Evolutionary conservation across 495 filamentous ascomycete genomes (phyloP).

Genomic region (Tricharina praecox): DNA sequence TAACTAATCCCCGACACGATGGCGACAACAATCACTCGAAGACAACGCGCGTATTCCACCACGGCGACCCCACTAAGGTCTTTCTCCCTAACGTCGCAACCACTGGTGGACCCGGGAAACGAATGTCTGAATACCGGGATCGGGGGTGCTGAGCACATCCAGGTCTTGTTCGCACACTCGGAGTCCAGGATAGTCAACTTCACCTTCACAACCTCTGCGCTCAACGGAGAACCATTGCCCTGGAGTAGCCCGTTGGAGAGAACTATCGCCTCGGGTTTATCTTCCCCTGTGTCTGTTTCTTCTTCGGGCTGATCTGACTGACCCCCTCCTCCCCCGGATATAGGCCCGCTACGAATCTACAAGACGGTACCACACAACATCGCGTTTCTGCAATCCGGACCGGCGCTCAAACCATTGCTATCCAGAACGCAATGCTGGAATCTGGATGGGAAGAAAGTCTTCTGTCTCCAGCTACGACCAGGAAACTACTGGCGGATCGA

Average conservation of each 20-base stretch:
- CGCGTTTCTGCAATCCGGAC: slow-evolving; percentile 24
- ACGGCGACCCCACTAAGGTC: neutral
- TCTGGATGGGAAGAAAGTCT: slow-evolving; percentile 19
- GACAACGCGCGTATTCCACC: slow-evolving; percentile 6
- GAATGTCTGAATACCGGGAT: slow-evolving; percentile 1
- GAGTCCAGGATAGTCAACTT: slow-evolving; percentile 22
- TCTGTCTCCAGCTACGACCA: slow-evolving; percentile 23
- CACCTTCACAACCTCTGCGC: slow-evolving; percentile 1
- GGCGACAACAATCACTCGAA: neutral
- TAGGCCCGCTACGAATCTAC: slow-evolving; percentile 25
- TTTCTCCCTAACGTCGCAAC: neutral
- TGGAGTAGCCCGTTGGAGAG: slow-evolving; percentile 23
- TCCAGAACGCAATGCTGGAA: slow-evolving; percentile 25
- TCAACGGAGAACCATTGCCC: slow-evolving; percentile 13
- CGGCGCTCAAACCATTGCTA: slow-evolving; percentile 19
- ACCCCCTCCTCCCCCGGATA: too few species aligned
- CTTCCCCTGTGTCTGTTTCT: too few species aligned
- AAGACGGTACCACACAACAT: slow-evolving; percentile 24
- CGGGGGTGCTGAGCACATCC: slow-evolving; percentile 21
- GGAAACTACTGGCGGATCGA: slow-evolving; percentile 27
- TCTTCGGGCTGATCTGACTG: too few species aligned
- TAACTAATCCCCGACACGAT: too few species aligned
- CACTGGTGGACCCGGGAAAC: neutral
- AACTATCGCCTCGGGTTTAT: slow-evolving; percentile 24
- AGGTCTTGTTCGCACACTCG: slow-evolving; percentile 22